A percentile compares a stretch with the other conserved stretches of the same genome.
Conservation (phyloP, 1,284 basidiomycete genomes). For the Phellopilus nigrolimitatus region DNA sequence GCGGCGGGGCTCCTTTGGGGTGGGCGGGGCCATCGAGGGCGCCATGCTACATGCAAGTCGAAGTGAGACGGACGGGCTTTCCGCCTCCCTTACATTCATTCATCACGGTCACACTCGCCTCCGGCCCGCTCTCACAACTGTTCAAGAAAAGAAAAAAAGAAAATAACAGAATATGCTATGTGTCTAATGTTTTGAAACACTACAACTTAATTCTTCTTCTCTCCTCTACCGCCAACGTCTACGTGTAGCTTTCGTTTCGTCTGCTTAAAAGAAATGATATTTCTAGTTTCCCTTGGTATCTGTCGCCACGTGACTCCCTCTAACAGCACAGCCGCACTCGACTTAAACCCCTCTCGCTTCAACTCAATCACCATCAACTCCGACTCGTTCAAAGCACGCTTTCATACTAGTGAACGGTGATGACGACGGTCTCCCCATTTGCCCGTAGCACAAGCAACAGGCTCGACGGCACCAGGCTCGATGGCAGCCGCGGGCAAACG, state of each 20-base stretch:
- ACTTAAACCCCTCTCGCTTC: background rate
- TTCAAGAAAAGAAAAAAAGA: no score
- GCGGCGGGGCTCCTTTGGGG: slow-evolving; percentile 69
- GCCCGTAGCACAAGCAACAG: slow-evolving; percentile 17
- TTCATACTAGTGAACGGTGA: background rate
- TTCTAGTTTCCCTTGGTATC: background rate
- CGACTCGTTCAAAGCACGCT: background rate
- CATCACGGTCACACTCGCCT: no score
- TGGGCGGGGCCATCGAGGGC: slow-evolving; percentile 73
- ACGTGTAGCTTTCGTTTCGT: no score
- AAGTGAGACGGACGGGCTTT: no score
- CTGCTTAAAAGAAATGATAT: no score
- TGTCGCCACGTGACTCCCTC: slow-evolving; percentile 7
- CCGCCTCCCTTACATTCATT: no score
- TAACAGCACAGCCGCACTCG: background rate
- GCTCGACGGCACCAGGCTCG: slow-evolving; percentile 9
- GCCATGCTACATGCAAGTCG: background rate
- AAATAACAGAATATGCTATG: no score
- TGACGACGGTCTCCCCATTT: slow-evolving; percentile 20
- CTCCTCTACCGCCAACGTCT: no score
- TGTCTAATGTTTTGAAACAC: no score
- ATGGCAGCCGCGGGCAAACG: slow-evolving; percentile 12
- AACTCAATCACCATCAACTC: background rate
- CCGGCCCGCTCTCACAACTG: no score
- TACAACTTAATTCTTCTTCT: no score